Base-by-base conservation (phyloP, 768 basidiomycete species). In the Hydnomerulius pinastri region DNA sequence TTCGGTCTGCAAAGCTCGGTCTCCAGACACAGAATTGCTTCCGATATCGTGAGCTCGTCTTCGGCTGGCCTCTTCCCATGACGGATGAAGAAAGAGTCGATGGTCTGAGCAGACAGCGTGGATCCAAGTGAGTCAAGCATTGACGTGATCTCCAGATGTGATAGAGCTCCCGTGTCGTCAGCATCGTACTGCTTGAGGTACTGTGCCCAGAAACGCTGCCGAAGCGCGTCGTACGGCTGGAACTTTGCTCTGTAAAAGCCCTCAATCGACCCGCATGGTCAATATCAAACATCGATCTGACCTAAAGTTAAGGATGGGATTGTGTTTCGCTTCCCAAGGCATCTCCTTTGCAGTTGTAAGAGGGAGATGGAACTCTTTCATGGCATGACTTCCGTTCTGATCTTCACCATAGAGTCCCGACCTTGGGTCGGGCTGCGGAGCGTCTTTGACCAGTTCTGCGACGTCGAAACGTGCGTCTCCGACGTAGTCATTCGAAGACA, bases 51-150 rank as follows among this genome's bases (percentile, higher is more conserved):
- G 27, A 99, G 71, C 58, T 92, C 86, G 51, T 85, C 94, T 18
- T 74, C 69, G 6, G 76, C 74, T 0, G 85, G 79, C 4, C 77
- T 71, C 67, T 90, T 92, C 49, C 78, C 78, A 60, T 77, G 79
- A 6, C 82, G 78, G 7, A 77, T 80, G 73, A 90, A 98, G 79
- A 96, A 98, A 12, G 78, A 78, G 57, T 87, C 78, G 50, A 97
- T 74, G 1, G 96, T 98, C 37, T 82, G 74, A 0, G 69, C 70
- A 6, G 88, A 89, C 42, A 98, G 80, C 0, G 96, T 98, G 4
- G 94, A 97, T 4, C 94, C 94, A 30, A 99, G 85, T 2, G 95
- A 96, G 71, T 98, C 96, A 36, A 99, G 86, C 90, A 98, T 94
- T 10, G 90, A 90, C 0, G 88, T 90, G 27, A 97, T 77, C 68